These are phyloP conservation scores for Wickerhamomyces rabaulensis DNA, from an alignment of 805 yeast species.

Conservation along the genomic window DNA sequence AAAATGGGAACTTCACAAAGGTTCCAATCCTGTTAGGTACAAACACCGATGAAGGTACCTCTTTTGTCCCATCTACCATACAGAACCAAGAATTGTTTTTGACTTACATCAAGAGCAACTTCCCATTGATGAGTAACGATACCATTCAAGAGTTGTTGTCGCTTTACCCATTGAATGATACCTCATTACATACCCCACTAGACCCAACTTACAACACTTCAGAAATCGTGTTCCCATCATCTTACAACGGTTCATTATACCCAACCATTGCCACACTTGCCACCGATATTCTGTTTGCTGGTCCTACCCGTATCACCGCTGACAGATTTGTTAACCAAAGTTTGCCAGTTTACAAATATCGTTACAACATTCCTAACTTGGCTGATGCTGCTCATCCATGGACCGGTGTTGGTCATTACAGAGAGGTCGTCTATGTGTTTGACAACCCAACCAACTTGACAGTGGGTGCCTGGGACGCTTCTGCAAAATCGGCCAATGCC, in stretches of 20 bases:
- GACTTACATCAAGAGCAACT: not conserved
- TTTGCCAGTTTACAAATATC: constrained; percentile 7
- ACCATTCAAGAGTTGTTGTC: not conserved
- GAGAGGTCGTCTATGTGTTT: constrained; percentile 9
- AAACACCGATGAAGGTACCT: constrained; percentile 19
- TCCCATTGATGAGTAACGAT: constrained; percentile 7
- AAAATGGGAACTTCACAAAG: constrained; percentile 12
- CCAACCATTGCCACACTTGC: constrained; percentile 3
- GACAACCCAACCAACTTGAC: constrained; percentile 1
- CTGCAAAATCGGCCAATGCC: not conserved
- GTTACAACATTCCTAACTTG: constrained; percentile 7
- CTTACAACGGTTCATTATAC: not conserved
- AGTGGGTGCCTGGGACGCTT: constrained; percentile 1
- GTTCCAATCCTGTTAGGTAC: constrained; percentile 20
- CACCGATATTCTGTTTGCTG: constrained; percentile 12
- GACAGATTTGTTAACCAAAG: constrained; percentile 2
- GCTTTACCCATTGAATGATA: not conserved
- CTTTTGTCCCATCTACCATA: constrained; percentile 3
- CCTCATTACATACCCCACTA: constrained; percentile 3
- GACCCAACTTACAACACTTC: constrained; percentile 12
- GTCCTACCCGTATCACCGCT: constrained; percentile 9
- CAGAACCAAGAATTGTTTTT: constrained; percentile 2
- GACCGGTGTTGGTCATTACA: constrained; percentile 5
- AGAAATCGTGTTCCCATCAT: constrained; percentile 1
- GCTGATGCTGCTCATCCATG: not conserved